A percentile compares a stretch with the other conserved stretches of the same genome.
phyloP scores from a whole-genome alignment of 2,329 filamentous ascomycete species.

The Plenodomus biglobosus region DNA sequence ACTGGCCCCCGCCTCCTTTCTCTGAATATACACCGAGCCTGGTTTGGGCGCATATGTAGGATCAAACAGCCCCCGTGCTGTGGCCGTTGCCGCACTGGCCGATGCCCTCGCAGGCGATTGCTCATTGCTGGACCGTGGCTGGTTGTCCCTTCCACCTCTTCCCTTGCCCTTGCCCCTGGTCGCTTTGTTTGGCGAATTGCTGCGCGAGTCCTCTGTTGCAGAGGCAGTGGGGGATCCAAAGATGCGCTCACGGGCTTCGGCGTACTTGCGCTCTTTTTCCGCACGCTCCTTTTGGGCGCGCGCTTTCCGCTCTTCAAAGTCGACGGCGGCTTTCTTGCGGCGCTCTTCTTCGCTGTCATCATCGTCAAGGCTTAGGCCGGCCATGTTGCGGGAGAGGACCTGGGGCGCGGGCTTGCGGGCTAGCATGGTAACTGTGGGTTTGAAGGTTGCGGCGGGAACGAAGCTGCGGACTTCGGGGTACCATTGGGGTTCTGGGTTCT shows the following conservation, averaged over 20 bases:
- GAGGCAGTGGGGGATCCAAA: conserved; percentile 63
- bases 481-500: conserved; percentile 72
- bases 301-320: conserved; percentile 73
- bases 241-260: conserved; percentile 83
- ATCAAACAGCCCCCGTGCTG: conserved; percentile 71
- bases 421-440: conserved; percentile 79
- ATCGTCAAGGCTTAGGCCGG: conserved; percentile 49
- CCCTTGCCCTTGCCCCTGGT: conserved; percentile 42
- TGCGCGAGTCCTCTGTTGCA: conserved; percentile 39
- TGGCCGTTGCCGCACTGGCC: conserved; percentile 31
- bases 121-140: conserved; percentile 43
- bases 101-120: conserved; percentile 38
- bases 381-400: conserved; percentile 61
- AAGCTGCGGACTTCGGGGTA: conserved; percentile 68
- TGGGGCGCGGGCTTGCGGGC: conserved; percentile 74
- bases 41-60: conserved; percentile 70
- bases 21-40: conserved; percentile 53
- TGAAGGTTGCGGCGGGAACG: conserved; percentile 71
- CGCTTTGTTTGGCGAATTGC: conserved; percentile 38
- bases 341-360: conserved; percentile 67
- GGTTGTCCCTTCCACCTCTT: conserved; percentile 41
- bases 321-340: conserved; percentile 63
- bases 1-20: conserved; percentile 49
- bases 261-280: conserved; percentile 87
- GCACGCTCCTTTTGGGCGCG: conserved; percentile 79